Evolutionary conservation across 257 asterid genomes (phyloP).

Genomic region (Solanum rostratum): DNA sequence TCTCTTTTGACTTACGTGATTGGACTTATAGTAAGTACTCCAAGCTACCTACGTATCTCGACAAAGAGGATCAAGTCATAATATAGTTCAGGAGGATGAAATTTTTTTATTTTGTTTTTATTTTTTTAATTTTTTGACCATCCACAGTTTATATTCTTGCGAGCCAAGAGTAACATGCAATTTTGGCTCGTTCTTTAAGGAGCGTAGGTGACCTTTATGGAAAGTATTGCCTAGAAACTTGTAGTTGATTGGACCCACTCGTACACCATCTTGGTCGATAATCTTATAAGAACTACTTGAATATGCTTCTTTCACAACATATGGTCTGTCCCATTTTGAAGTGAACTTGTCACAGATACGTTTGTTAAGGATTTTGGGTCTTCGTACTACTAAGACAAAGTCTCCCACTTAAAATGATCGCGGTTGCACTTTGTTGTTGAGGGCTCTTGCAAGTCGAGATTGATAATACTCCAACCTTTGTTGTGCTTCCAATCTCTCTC

Average conservation of each 20-base stretch:
- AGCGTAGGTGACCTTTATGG: background rate
- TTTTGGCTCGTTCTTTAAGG: background rate
- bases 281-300: too few relatives aligned
- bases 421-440: too few relatives aligned
- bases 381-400: too few relatives aligned
- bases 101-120: too few relatives aligned
- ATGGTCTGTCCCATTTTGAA: background rate
- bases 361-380: background rate
- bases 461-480: background rate
- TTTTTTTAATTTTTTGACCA: too few relatives aligned
- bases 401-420: too few relatives aligned
- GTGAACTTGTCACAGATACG: too few relatives aligned
- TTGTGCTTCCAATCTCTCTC: background rate
- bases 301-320: background rate
- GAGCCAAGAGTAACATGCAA: background rate
- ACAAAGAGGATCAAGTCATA: background rate
- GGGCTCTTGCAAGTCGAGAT: background rate
- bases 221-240: too few relatives aligned
- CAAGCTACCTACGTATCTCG: background rate
- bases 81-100: too few relatives aligned
- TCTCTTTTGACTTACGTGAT: background rate
- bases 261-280: too few relatives aligned
- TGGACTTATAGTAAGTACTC: background rate
- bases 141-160: too few relatives aligned
- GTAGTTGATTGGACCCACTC: background rate